Evolutionary conservation across 495 filamentous ascomycete genomes (phyloP).

Genomic region (Penicillium coprophilum): DNA sequence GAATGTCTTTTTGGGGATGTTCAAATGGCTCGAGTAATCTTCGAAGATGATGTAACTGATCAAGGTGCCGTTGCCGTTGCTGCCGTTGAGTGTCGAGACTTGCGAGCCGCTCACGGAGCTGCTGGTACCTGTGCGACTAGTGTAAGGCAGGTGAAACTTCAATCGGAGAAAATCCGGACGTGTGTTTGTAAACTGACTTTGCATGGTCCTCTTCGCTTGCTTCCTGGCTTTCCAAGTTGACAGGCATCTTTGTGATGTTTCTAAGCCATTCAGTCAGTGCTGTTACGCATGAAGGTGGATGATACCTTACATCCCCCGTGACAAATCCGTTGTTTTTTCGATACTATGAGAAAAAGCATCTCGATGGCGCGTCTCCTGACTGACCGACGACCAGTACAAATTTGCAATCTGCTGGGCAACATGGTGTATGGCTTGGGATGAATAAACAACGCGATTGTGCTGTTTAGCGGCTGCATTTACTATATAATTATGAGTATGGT

Average conservation of each 20-base stretch:
- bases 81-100: slow-evolving; percentile 53
- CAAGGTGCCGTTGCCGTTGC: slow-evolving; percentile 54
- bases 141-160: slow-evolving; percentile 31
- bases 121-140: slow-evolving; percentile 52
- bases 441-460: slow-evolving; percentile 70
- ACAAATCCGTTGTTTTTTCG: slow-evolving; percentile 47
- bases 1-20: slow-evolving; percentile 57
- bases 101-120: slow-evolving; percentile 51
- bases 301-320: slow-evolving; percentile 42
- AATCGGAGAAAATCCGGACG: slow-evolving; percentile 18
- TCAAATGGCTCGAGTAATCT: slow-evolving; percentile 60
- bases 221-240: slow-evolving; percentile 33
- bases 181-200: slow-evolving; percentile 27
- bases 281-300: not conserved
- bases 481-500: slow-evolving; percentile 24
- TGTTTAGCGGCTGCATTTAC: slow-evolving; percentile 67
- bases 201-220: slow-evolving; percentile 35
- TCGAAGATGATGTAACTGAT: slow-evolving; percentile 56
- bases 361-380: slow-evolving; percentile 44
- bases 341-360: slow-evolving; percentile 35
- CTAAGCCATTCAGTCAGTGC: slow-evolving; percentile 27
- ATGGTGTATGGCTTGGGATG: slow-evolving; percentile 71
- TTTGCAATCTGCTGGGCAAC: slow-evolving; percentile 79
- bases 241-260: slow-evolving; percentile 41
- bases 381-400: slow-evolving; percentile 61